Evolutionary conservation across 2,329 filamentous ascomycete genomes (phyloP), one percentile per base, ranked within the genome.

Genomic region (Penicillium sp.): DNA sequence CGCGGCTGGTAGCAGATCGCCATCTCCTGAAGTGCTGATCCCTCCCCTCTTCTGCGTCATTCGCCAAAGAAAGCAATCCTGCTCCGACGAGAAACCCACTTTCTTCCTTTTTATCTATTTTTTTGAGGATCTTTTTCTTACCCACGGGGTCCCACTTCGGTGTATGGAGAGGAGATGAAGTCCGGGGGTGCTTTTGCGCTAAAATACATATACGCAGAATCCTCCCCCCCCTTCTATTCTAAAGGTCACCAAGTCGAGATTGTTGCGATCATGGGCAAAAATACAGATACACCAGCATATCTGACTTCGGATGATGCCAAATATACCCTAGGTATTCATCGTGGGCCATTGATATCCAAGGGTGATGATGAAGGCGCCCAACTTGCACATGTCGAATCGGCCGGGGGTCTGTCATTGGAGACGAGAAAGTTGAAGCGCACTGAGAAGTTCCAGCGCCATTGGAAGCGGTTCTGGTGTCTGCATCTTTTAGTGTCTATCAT

Each of bases 401-500:
- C 62, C 15, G 63, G 71, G 27, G 66, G 67, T 12, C 51, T 70
- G 10, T 68, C 69, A 6, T 53, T 73, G 29, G 68, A 66, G 23
- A 68, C 61, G 17, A 59, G 55, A 7, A 57, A 66, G 19, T 58
- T 58, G 23, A 72, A 66, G 29, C 65, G 57, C 25, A 67, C 62
- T 21, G 63, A 71, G 55, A 70, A 64, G 29, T 44, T 75, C 1
- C 62, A 67, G 27, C 67, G 67, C 17, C 76, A 78, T 60, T 76
- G 69, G 66, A 70, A 66, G 27, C 69, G 74, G 17, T 77, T 73
- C 64, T 77, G 75, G 74, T 72, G 68, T 47, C 74, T 70, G 53
- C 75, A 77, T 60, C 36, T 69, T 4, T 63, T 78, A 23, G 68
- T 62, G 10, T 63, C 61, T 36, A 58, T 77, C 15, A 71, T 77